A percentile compares a stretch with the other conserved stretches of the same genome.
phyloP scores from a whole-genome alignment of 805 yeast genomes.

The Candida verbasci region DNA sequence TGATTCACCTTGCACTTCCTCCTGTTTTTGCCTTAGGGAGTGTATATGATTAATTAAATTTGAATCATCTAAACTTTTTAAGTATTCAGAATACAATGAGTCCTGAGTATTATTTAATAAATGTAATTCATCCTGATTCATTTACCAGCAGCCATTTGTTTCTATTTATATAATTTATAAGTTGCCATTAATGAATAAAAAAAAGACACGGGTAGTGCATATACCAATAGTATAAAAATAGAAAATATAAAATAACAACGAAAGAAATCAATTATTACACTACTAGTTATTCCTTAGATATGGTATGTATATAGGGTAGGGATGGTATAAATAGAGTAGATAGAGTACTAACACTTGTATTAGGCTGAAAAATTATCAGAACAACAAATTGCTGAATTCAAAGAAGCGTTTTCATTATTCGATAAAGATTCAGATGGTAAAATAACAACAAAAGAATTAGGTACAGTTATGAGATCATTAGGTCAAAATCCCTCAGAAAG shows the following conservation, averaged over 20 bases:
- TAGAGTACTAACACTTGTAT: conserved; percentile 12
- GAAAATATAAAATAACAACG: too few relatives aligned
- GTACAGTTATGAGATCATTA: conserved; percentile 98
- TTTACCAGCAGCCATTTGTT: not conserved
- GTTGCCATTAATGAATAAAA: too few relatives aligned
- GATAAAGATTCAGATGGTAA: conserved; percentile 97
- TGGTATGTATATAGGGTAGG: too few relatives aligned
- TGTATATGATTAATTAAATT: conserved; percentile 16
- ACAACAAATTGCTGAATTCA: conserved; percentile 94
- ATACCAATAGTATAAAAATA: too few relatives aligned
- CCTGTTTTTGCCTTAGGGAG: conserved; percentile 6
- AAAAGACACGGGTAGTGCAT: too few relatives aligned
- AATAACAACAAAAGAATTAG: conserved; percentile 91
- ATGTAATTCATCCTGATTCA: conserved; percentile 7
- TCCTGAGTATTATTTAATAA: not conserved
- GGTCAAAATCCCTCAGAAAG: conserved; percentile 97
- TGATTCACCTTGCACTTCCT: conserved; percentile 3
- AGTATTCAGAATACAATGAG: conserved; percentile 9
- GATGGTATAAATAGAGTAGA: too few relatives aligned
- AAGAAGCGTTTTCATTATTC: conserved; percentile 95
- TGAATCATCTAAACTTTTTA: conserved; percentile 17
- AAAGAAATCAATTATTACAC: too few relatives aligned
- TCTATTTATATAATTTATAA: too few relatives aligned
- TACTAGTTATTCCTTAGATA: too few relatives aligned
- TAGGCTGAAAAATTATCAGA: conserved; percentile 88